Base-by-base conservation (phyloP, 2,329 filamentous ascomycete species). In the Pseudodiploospora longispora region DNA sequence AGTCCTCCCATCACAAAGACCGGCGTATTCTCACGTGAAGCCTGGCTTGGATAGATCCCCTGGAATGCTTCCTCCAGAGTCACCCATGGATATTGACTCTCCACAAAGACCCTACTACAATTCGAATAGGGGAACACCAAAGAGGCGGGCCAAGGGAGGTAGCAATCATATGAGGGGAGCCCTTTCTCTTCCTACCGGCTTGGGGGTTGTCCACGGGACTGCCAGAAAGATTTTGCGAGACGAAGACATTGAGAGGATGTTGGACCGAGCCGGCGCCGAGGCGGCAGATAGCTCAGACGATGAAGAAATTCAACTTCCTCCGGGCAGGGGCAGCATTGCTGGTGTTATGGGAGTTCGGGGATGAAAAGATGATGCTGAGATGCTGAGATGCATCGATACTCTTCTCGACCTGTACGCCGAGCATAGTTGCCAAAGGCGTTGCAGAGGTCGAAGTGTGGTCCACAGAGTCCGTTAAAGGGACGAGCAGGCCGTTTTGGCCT, bases 231-330 rank as follows among this genome's bases (percentile, higher is more conserved):
- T 62, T 4, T 51, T 80, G 34, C 65, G 65, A 2, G 75, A 78
- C 33, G 74, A 75, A 36, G 76, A 80, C 34, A 76, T 80, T 44
- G 76, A 80, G 46, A 66, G 69, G 33, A 78, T 80, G 72, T 61
- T 80, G 35, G 76, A 80, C 45, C 67, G 67, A 32, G 74, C 68
- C 3, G 71, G 67, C 3, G 72, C 69, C 3, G 71, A 70, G 27
- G 66, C 61, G 30, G 64, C 63, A n/a, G 72, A 74, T 44, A 77
- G 74, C 12, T 76, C 78, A 37, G 78, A 77, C 10, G 76, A 80
- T 30, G 72, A 71, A 30, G 76, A 80, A 55, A 80, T 80, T 44
- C 61, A 70, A 41, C 61, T 78, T 6, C 74, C 73, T 0, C 50
- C 52, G 42, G 58, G 52, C 36, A 58, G 49, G 43, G 57, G 53